A percentile compares a stretch with the other conserved stretches of the same genome.
Evolutionary conservation across 176 grass and related monocot species (phyloP).

Genomic region (Hyparrhenia diplandra): DNA sequence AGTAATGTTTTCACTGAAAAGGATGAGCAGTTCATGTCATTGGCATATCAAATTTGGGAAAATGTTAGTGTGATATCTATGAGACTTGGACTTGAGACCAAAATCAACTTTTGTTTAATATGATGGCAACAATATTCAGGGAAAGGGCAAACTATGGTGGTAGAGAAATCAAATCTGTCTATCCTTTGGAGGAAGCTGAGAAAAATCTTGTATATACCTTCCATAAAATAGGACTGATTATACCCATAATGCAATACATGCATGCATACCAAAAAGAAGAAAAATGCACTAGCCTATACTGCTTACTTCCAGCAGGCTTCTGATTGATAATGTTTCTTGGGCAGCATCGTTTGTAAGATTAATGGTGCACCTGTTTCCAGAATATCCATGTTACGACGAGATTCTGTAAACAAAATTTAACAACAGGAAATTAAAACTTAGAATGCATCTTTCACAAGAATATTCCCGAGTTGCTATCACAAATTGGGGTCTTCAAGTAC

Average conservation of each 20-base stretch:
- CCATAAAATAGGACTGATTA: neutral
- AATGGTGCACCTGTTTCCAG: neutral
- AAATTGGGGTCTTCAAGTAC: slow-evolving; percentile 22
- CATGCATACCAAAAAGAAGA: neutral
- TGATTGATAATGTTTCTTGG: slow-evolving; percentile 27
- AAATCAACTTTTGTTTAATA: slow-evolving; percentile 5
- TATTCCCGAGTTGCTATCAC: neutral
- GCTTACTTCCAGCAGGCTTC: slow-evolving; percentile 65
- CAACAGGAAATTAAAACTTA: neutral
- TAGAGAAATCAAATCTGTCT: neutral
- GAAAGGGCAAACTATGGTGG: neutral
- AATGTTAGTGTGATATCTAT: neutral
- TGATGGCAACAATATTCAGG: neutral
- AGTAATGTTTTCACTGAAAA: neutral
- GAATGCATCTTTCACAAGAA: neutral
- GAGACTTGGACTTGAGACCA: neutral
- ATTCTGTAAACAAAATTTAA: slow-evolving; percentile 10
- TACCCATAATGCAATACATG: neutral
- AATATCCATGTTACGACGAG: neutral
- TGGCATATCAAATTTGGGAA: neutral
- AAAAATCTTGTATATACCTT: neutral
- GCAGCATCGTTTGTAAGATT: slow-evolving; percentile 36
- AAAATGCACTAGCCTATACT: slow-evolving; percentile 3
- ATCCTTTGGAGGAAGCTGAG: neutral
- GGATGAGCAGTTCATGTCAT: neutral